phyloP scores from a whole-genome alignment of 1,139 yeast genomes.

The Suhomyces guaymorum region DNA sequence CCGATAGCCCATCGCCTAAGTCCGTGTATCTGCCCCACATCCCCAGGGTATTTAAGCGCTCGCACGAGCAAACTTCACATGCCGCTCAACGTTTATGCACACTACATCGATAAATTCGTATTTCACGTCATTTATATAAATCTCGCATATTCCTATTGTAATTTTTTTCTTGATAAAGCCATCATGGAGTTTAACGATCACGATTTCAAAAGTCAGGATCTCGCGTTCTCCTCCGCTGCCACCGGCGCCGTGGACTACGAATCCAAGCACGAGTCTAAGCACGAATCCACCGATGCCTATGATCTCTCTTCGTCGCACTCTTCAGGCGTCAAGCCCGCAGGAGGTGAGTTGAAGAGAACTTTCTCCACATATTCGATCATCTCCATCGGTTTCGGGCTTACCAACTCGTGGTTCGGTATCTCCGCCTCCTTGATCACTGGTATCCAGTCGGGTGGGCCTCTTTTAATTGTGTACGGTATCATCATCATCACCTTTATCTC shows the following conservation, averaged over 20 bases:
- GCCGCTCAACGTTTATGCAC: no score
- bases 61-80: no score
- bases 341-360: constrained; percentile 34
- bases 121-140: no score
- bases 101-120: no score
- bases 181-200: constrained; percentile 12
- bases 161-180: no score
- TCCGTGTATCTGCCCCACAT: no score
- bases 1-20: no score
- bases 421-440: constrained; percentile 65
- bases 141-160: not conserved
- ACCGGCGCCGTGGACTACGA: no score
- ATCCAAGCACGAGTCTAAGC: constrained; percentile 4
- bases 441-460: constrained; percentile 67
- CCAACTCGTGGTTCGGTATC: constrained; percentile 72
- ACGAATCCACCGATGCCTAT: constrained; percentile 4
- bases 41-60: no score
- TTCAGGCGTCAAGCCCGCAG: constrained; percentile 6
- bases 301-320: constrained; percentile 2
- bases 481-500: constrained; percentile 59
- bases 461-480: constrained; percentile 67
- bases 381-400: constrained; percentile 69
- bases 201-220: constrained; percentile 11
- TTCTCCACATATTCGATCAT: constrained; percentile 51
- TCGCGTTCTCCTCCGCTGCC: constrained; percentile 11